phyloP scores from a whole-genome alignment of 257 asterid genomes.

The Rehmannia glutinosa region DNA sequence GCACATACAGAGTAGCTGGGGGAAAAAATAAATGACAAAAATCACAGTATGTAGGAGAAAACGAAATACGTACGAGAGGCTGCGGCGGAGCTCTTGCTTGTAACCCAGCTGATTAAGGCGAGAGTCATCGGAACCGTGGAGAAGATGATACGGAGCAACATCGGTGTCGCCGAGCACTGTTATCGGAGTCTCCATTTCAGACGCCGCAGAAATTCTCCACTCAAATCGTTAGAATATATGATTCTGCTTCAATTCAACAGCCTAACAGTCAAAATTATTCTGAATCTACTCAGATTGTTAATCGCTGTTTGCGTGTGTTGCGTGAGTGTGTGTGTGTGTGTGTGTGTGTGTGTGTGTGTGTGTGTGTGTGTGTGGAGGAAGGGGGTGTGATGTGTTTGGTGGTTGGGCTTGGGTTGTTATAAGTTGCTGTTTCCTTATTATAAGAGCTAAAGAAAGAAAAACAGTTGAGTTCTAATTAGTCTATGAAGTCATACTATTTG shows the following conservation, averaged over 20 bases:
- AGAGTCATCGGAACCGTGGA: conserved; percentile 28
- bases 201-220: neutral
- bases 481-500: neutral
- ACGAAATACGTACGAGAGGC: conserved; percentile 43
- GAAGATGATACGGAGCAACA: conserved; percentile 23
- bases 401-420: neutral
- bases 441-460: too few species aligned
- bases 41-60: neutral
- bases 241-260: too few species aligned
- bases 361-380: neutral
- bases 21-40: neutral
- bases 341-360: neutral
- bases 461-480: too few species aligned
- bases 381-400: too few species aligned
- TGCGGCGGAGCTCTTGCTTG: conserved; percentile 61
- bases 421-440: too few species aligned
- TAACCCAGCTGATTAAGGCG: conserved; percentile 56
- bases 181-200: conserved; percentile 20
- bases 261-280: too few species aligned
- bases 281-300: too few species aligned
- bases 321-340: neutral
- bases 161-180: neutral
- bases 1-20: neutral
- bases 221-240: too few species aligned
- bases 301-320: too few species aligned